These are phyloP conservation scores for Eucalyptus brandiana DNA, from an alignment of 345 rosid genomes.

Conservation along the genomic window DNA sequence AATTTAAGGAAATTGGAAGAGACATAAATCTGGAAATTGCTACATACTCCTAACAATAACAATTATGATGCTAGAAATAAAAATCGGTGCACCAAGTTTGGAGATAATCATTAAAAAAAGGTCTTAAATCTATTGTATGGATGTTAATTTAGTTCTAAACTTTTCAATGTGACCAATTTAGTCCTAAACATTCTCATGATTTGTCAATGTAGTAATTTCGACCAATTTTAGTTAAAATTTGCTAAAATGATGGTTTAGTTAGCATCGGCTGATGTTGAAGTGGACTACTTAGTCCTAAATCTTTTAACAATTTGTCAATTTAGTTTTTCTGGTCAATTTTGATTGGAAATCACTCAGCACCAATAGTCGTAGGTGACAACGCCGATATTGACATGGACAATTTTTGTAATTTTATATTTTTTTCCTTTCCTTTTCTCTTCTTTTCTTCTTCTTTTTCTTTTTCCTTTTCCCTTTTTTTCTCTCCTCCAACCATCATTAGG, in stretches of 20 bases:
- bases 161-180: not conserved
- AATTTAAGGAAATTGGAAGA: not conserved
- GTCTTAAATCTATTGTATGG: not conserved
- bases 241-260: not conserved
- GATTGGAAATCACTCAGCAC: no score
- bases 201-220: not conserved
- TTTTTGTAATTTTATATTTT: no score
- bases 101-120: not conserved
- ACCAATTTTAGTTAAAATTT: not conserved
- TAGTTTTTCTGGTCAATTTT: no score
- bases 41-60: not conserved
- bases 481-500: not conserved
- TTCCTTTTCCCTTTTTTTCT: no score
- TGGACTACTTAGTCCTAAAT: not conserved
- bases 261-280: fast-evolving
- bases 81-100: not conserved
- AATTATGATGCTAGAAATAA: not conserved
- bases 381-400: fast-evolving
- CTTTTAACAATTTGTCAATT: no score
- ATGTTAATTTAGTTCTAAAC: not conserved
- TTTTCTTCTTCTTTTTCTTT: not conserved
- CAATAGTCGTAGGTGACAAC: not conserved
- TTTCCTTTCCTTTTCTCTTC: not conserved
- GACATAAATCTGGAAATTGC: not conserved
- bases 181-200: not conserved